Percentiles rank a stretch among this genome's conserved stretches.
These are phyloP conservation scores for Xerocomus brunneocitrinus DNA, from an alignment of 768 basidiomycete genomes.

Conservation along the genomic window DNA sequence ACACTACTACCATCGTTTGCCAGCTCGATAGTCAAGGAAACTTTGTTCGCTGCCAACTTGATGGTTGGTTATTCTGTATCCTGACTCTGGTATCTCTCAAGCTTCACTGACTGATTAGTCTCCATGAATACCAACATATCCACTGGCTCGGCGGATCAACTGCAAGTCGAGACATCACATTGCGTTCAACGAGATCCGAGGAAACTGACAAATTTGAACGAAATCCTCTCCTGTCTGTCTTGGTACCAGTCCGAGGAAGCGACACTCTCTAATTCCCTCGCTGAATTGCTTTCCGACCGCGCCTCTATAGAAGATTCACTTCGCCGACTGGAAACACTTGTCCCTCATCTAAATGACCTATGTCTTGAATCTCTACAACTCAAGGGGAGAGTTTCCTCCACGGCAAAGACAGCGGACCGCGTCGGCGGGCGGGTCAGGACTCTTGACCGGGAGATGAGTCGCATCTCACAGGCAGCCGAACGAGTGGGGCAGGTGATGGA, in stretches of 20 bases:
- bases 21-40: background rate
- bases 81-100: no score
- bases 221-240: constrained; percentile 73
- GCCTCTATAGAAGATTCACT: constrained; percentile 64
- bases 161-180: constrained; percentile 5
- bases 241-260: constrained; percentile 73
- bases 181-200: constrained; percentile 22
- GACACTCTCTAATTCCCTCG: constrained; percentile 67
- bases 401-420: constrained; percentile 75
- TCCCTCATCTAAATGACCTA: constrained; percentile 61
- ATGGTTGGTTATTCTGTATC: no score
- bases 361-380: constrained; percentile 53
- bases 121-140: constrained; percentile 13
- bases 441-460: constrained; percentile 89
- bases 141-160: constrained; percentile 6
- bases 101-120: no score
- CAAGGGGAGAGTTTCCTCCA: constrained; percentile 56
- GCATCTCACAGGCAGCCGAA: constrained; percentile 87
- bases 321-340: constrained; percentile 53
- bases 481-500: constrained; percentile 92
- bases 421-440: constrained; percentile 88
- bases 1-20: background rate
- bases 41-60: no score
- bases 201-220: constrained; percentile 55
- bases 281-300: constrained; percentile 62